Base-by-base conservation (phyloP, 2,329 filamentous ascomycete species). In the Colletotrichum limetticola region DNA sequence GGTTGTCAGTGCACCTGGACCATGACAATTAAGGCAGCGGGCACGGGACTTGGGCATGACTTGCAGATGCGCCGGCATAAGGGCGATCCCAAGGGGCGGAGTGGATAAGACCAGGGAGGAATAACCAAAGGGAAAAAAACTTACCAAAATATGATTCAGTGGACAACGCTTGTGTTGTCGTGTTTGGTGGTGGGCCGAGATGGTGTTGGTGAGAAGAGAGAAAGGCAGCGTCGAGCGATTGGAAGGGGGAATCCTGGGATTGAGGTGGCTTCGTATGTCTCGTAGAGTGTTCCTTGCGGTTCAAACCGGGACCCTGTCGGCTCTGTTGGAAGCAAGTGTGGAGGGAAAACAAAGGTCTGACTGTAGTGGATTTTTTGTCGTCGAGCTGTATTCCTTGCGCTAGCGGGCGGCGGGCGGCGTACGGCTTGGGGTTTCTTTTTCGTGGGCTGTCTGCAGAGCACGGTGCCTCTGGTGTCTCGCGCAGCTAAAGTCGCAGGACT, bases 401-500 rank as follows among this genome's bases (percentile, higher is more conserved):
- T 72, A 72, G 66, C 55, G 60, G 30, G 56, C 70, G 55, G 66
- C 66, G 59, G 22, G 60, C 67, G 59, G 66, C 59, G 66, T 59
- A 37, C 46, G 60, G 66, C 60, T 66, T 19, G 66, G 46, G 32
- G 55, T 59, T 72, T 58, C 70, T 72, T 70, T 60, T 72, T 65
- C 66, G 70, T 70, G 32, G 32, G 32, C 66, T 57, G 60, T 57
- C 49, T 53, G 55, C 24, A 32, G 70, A 65, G 70, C 70, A 72
- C 70, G 66, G 70, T 72, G 66, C 70, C 49, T 70, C 66, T 60
- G 22, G 46, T 70, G 70, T 57, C 60, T 72, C 70, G 66, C 70
- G 70, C 70, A 65, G 70, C 70, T 70, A 60, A 53, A 72, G 70
- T 72, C 66, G 70, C 70, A 72, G 66, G 70, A 72, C 70, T 70